Conservation (phyloP, 164 flowering plant genomes). For the Brasenia schreberi region DNA sequence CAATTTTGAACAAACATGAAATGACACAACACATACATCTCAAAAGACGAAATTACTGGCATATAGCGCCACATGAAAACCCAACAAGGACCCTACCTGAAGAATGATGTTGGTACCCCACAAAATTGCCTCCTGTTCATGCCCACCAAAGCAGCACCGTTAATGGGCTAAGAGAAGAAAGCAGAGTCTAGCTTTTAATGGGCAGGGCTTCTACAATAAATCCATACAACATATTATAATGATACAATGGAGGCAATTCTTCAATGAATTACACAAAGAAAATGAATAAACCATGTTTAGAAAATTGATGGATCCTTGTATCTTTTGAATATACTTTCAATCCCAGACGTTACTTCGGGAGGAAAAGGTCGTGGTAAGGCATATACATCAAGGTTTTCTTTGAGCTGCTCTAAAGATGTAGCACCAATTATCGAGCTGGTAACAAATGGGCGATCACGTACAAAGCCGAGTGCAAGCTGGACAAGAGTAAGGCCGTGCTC, state of each 20-base stretch:
- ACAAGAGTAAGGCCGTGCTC: slow-evolving; percentile 62
- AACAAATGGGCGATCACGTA: slow-evolving; percentile 77
- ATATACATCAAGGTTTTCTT: slow-evolving; percentile 73
- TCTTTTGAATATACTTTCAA: slow-evolving; percentile 54
- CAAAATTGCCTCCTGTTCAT: no score
- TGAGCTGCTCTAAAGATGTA: slow-evolving; percentile 71
- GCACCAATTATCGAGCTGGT: slow-evolving; percentile 93
- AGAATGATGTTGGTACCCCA: no score
- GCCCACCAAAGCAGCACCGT: no score
- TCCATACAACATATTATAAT: not conserved
- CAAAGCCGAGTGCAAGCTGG: slow-evolving; percentile 82
- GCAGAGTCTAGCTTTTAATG: not conserved
- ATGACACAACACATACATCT: no score
- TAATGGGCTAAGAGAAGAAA: not conserved
- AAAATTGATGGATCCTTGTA: slow-evolving; percentile 65
- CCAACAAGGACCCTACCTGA: no score
- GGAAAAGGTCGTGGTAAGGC: slow-evolving; percentile 67
- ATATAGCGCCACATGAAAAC: no score
- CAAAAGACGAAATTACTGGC: no score
- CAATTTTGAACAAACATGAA: no score
- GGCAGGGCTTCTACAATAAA: not conserved
- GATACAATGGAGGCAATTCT: not conserved
- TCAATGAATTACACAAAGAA: not conserved
- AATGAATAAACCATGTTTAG: slow-evolving; percentile 3
- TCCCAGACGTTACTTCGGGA: slow-evolving; percentile 45